phyloP scores from a whole-genome alignment of 179 eudicot genomes.

The Drosera spatulata region DNA sequence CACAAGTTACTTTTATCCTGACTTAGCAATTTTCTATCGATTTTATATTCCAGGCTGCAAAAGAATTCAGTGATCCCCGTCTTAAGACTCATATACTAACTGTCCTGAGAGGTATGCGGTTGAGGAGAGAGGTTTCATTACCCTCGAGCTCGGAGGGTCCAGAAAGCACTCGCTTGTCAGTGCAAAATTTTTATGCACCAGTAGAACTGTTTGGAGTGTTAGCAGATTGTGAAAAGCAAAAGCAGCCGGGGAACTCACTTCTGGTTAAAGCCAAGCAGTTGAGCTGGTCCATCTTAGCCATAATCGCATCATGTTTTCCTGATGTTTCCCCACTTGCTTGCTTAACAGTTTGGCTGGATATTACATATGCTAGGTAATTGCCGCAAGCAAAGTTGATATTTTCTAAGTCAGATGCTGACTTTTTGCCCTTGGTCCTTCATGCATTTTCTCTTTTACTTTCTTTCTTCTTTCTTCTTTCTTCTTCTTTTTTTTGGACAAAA shows the following conservation, averaged over 20 bases:
- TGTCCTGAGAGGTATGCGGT: conserved; percentile 74
- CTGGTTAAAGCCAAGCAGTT: conserved; percentile 77
- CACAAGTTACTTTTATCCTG: background rate
- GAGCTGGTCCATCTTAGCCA: conserved; percentile 91
- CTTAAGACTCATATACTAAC: conserved; percentile 72
- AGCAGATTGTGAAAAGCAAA: conserved; percentile 81
- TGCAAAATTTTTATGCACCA: conserved; percentile 34
- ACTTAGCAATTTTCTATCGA: background rate
- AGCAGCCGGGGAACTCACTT: conserved; percentile 72
- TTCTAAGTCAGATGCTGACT: background rate
- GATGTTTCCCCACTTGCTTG: conserved; percentile 83
- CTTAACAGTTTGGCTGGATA: conserved; percentile 90
- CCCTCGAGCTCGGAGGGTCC: conserved; percentile 29
- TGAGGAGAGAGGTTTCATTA: conserved; percentile 38
- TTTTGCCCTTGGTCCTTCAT: background rate
- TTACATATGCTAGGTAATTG: conserved; percentile 81
- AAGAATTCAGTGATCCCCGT: conserved; percentile 74
- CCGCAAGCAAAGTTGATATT: background rate
- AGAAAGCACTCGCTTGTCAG: conserved; percentile 22
- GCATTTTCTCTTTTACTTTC: background rate
- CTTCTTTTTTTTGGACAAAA: too few relatives aligned
- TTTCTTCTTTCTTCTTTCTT: too few relatives aligned
- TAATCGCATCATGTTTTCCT: conserved; percentile 88
- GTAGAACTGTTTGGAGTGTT: conserved; percentile 76
- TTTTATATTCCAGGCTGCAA: conserved; percentile 54